Evolutionary conservation across 257 asterid genomes (phyloP), one percentile per base, ranked within the genome.

Genomic region (Scutellaria baicalensis): DNA sequence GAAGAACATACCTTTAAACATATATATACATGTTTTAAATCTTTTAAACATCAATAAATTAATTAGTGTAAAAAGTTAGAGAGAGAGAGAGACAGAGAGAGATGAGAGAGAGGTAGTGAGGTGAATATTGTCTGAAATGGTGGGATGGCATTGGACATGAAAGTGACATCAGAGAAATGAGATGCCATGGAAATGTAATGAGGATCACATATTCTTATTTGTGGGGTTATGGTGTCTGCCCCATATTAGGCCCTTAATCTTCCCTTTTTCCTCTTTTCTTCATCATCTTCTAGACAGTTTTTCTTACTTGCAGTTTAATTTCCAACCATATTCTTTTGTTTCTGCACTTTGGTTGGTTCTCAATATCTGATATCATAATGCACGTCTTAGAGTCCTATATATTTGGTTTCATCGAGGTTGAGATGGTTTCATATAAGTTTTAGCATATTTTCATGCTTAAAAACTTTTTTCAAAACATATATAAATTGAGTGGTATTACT

Each of bases 341-440:
- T 31, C 40, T 14, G 65, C 80, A 60, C 65, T 79, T 75, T 75
- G 69, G 55, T 66, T 74, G 77, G 83, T 70, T 60, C 59, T 70
- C 57, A 48, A 64, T 40, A 47, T 9, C 47, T 48, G 68, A 65
- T 27, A 2, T 2, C 5, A 27, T 3, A 27, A 27, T 27, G 33
- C 5, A 27, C 33, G 27, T n/a, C n/a, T n/a, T 23, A 23, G 4
- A 27, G 33, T 27, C 33, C 33, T 5, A 27, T 27, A 27, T 27
- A 5, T 27, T 27, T 27, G 33, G 33, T 27, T 27, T 27, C 33
- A 2, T 27, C 2, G n/a, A n/a, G n/a, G n/a, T n/a, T n/a, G n/a
- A n/a, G 33, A 27, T 2, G 4, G 27, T 3, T 5, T 27, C 3
- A 27, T 27, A 27, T 27, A 23, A 23, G 31, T 23, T 23, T 23